Evolutionary conservation across 495 filamentous ascomycete species (phyloP).

Genomic region (Aspergillus leporis): DNA sequence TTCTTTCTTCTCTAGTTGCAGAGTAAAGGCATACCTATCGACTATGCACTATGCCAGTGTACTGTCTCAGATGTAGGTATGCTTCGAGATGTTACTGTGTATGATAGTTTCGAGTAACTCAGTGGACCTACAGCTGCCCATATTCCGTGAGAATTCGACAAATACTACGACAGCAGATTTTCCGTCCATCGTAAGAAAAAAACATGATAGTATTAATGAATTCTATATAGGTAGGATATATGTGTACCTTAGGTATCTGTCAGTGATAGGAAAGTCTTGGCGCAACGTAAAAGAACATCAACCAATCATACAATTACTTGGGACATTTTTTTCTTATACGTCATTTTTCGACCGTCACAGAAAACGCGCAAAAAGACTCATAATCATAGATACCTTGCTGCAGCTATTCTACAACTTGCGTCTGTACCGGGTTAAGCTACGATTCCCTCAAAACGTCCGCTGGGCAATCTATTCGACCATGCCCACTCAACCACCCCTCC

Average conservation of each 20-base stretch:
- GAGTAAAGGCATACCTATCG: too few relatives aligned
- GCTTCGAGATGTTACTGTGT: too few relatives aligned
- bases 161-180: too few relatives aligned
- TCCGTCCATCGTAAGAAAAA: too few relatives aligned
- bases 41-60: too few relatives aligned
- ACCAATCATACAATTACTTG: conserved; percentile 32
- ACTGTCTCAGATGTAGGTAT: too few relatives aligned
- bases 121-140: too few relatives aligned
- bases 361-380: neutral
- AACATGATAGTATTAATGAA: too few relatives aligned
- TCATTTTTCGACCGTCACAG: conserved; percentile 17
- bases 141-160: too few relatives aligned
- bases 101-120: too few relatives aligned
- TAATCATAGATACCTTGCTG: neutral
- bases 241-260: neutral
- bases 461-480: conserved; percentile 26
- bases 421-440: neutral
- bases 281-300: conserved; percentile 8
- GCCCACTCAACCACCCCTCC: conserved; percentile 56
- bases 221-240: neutral
- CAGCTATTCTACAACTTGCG: neutral
- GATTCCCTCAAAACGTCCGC: neutral
- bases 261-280: conserved; percentile 15
- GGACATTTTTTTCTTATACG: conserved; percentile 36
- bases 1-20: too few relatives aligned